A percentile compares a stretch with the other conserved stretches of the same genome.
These are phyloP conservation scores for Phytopythium ostracodes DNA, from an alignment of 352 stramenopile species.

Conservation along the genomic window DNA sequence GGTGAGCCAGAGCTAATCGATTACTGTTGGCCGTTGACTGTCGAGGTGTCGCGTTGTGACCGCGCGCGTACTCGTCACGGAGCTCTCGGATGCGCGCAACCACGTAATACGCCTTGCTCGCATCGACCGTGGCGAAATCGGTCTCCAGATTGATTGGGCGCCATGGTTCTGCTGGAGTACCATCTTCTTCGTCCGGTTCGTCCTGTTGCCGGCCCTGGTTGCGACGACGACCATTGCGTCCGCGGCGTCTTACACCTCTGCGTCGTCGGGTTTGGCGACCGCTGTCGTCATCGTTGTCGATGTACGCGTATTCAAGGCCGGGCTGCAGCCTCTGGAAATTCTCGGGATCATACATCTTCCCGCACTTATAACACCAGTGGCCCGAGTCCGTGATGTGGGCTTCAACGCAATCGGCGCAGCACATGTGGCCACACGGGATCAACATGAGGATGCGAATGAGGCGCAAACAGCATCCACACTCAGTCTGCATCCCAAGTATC, in stretches of 20 bases:
- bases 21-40: background rate
- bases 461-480: slow-evolving; percentile 82
- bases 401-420: slow-evolving; percentile 92
- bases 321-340: slow-evolving; percentile 87
- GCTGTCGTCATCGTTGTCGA: slow-evolving; percentile 11
- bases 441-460: slow-evolving; percentile 88
- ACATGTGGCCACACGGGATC: slow-evolving; percentile 88
- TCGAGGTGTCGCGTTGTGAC: slow-evolving; percentile 5
- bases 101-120: slow-evolving; percentile 75
- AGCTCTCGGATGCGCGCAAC: slow-evolving; percentile 61
- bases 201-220: slow-evolving; percentile 2
- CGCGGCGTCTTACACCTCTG: too few relatives aligned
- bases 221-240: too few relatives aligned
- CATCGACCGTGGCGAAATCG: slow-evolving; percentile 29
- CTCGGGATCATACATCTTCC: slow-evolving; percentile 74
- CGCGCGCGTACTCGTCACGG: slow-evolving; percentile 40
- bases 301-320: slow-evolving; percentile 63
- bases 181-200: too few relatives aligned
- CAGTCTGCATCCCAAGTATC: slow-evolving; percentile 32
- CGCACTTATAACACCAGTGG: slow-evolving; percentile 48
- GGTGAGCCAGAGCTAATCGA: background rate
- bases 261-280: slow-evolving; percentile 6
- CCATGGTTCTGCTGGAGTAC: too few relatives aligned
- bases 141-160: slow-evolving; percentile 26
- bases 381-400: too few relatives aligned